Evolutionary conservation across 495 filamentous ascomycete genomes (phyloP), one percentile per base, ranked within the genome.

Genomic region (Cladorrhinum samala): DNA sequence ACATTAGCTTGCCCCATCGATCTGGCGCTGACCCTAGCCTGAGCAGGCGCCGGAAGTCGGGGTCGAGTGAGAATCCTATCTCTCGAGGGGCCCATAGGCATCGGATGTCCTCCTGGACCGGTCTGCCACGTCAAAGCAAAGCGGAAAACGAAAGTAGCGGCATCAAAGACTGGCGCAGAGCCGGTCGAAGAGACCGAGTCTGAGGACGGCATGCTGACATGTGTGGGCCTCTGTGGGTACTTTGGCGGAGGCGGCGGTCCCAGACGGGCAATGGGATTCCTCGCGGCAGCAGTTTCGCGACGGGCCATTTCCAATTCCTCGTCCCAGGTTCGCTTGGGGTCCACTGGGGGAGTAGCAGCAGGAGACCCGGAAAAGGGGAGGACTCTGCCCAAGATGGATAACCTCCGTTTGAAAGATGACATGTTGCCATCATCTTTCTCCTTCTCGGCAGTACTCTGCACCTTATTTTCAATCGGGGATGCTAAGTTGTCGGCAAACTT

Each of bases 1-100:
- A 40, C 21, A 30, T 18, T 30, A 3, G 49, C 46, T 13, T 39
- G 17, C 9, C 53, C 48, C 16, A 50, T 49, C 7, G 53, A 49
- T 9, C 68, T 65, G 13, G 59, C 58, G 53, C 80, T 76, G 19
- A 87, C 64, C 45, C 76, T 72, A 9, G 69, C 65, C 53, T 87
- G 84, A 1, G 89, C 84, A 2, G 85, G 79, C 1, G 80, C 77
- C 2, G 93, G 92, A 1, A 97, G 77, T 27, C 86, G 80, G 0
- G 93, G 91, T 6, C 86, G 78, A 47, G 75, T 79, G 4, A 96
- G 77, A 51, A 73, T 62, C 14, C 69, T 65, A 48, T 76, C 65
- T 7, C 66, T 64, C 1, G 67, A 58, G 9, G 69, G 59, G 46
- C 44, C 43, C 17, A 50, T 62, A n/a, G 56, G 56, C 48, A 59